phyloP scores from a whole-genome alignment of 2,329 filamentous ascomycete genomes.

The Calycina herbarum region DNA sequence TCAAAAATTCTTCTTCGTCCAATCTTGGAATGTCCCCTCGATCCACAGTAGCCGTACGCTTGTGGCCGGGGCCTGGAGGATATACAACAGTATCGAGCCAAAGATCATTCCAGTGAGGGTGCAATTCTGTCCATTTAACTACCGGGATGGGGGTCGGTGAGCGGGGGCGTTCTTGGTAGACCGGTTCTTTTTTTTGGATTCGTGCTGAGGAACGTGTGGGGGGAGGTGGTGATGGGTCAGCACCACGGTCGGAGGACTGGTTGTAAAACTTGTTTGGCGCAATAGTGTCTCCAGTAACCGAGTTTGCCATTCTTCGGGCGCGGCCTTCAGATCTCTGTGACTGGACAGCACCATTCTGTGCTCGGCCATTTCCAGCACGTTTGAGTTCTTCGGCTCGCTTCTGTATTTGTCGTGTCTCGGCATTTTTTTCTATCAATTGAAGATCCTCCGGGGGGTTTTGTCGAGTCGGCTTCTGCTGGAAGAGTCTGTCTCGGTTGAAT shows the following conservation, averaged over 20 bases:
- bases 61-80: constrained; percentile 56
- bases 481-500: neutral
- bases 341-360: neutral
- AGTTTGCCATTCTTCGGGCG: neutral
- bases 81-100: constrained; percentile 64
- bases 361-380: neutral
- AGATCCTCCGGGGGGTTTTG: neutral
- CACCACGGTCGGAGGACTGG: neutral
- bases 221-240: neutral
- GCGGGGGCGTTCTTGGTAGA: constrained; percentile 6
- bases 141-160: constrained; percentile 23
- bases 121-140: constrained; percentile 50
- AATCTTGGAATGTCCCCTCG: constrained; percentile 73
- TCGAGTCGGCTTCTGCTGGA: neutral
- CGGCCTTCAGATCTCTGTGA: neutral
- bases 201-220: constrained; percentile 23
- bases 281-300: neutral
- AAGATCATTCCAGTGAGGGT: constrained; percentile 51
- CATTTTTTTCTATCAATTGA: constrained; percentile 2
- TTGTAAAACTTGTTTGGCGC: constrained; percentile 13
- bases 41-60: constrained; percentile 59
- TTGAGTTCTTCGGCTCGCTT: neutral
- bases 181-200: constrained; percentile 1
- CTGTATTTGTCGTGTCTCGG: neutral
- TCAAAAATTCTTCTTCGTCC: constrained; percentile 82